These are phyloP conservation scores for Comarum palustre DNA, from an alignment of 306 rosid genomes.

Conservation along the genomic window DNA sequence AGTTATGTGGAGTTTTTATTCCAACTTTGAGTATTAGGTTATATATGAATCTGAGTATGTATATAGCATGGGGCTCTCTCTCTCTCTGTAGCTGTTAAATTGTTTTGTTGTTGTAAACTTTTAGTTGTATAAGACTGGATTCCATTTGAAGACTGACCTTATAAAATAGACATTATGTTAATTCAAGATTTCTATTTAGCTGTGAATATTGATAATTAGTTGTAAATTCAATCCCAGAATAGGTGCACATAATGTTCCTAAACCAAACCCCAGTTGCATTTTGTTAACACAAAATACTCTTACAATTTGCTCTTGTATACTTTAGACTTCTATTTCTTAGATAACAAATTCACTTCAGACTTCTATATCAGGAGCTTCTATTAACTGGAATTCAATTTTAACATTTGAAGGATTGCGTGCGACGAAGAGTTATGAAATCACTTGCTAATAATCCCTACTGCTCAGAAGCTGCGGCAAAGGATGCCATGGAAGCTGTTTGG, in stretches of 20 bases:
- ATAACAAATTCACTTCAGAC: background rate
- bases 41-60: background rate
- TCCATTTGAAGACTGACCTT: background rate
- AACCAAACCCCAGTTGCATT: background rate
- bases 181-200: background rate
- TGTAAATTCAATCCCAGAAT: background rate
- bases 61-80: background rate
- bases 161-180: background rate
- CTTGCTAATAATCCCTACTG: constrained; percentile 49
- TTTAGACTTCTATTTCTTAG: background rate
- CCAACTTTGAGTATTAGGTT: background rate
- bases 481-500: constrained; percentile 92
- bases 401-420: constrained; percentile 71
- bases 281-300: background rate
- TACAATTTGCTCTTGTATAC: background rate
- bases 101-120: background rate
- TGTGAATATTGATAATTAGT: background rate
- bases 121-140: background rate
- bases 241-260: background rate
- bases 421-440: constrained; percentile 77
- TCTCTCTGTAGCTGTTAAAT: background rate
- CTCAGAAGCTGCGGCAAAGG: constrained; percentile 58
- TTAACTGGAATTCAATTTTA: constrained; percentile 19
- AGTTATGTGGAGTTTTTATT: background rate
- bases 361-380: background rate